Evolutionary conservation across 2,329 filamentous ascomycete species (phyloP).

Genomic region (Hypoxylon sp.): DNA sequence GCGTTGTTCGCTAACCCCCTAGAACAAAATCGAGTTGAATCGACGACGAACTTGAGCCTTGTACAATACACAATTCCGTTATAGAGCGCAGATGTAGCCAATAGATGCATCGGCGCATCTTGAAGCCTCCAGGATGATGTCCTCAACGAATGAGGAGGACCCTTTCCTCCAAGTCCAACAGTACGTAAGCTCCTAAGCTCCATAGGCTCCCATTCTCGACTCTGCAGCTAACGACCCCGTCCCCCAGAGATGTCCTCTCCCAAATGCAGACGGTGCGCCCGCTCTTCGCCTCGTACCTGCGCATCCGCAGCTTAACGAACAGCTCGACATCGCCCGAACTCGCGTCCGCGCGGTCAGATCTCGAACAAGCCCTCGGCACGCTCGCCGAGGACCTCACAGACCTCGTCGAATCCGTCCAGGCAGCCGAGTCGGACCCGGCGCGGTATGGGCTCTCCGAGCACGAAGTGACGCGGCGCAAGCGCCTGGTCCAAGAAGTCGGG

Average conservation of each 20-base stretch:
- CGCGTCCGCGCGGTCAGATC: conserved; percentile 79
- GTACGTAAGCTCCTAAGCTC: conserved; percentile 60
- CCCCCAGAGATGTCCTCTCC: conserved; percentile 83
- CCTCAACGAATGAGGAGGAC: conserved; percentile 76
- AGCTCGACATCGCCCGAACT: conserved; percentile 85
- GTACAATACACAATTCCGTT: conserved; percentile 3
- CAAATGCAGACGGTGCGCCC: conserved; percentile 86
- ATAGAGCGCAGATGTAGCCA: conserved; percentile 49
- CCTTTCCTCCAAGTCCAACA: conserved; percentile 81
- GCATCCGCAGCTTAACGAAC: conserved; percentile 83
- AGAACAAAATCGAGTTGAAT: conserved; percentile 15
- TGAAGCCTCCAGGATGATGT: conserved; percentile 70
- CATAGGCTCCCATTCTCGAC: neutral
- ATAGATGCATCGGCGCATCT: conserved; percentile 47
- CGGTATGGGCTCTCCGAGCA: conserved; percentile 87
- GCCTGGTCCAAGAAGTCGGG: conserved; percentile 90
- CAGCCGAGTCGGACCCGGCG: conserved; percentile 88
- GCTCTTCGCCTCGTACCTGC: conserved; percentile 93
- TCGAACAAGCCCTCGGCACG: conserved; percentile 74
- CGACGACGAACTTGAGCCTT: conserved; percentile 4
- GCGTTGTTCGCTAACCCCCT: conserved; percentile 22
- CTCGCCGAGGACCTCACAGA: conserved; percentile 89
- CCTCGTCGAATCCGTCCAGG: conserved; percentile 87
- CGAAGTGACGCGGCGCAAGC: conserved; percentile 84
- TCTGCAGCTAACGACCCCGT: conserved; percentile 8